Evolutionary conservation across 768 basidiomycete genomes (phyloP), one percentile per base, ranked within the genome.

Genomic region (Cytidiella melzeri): DNA sequence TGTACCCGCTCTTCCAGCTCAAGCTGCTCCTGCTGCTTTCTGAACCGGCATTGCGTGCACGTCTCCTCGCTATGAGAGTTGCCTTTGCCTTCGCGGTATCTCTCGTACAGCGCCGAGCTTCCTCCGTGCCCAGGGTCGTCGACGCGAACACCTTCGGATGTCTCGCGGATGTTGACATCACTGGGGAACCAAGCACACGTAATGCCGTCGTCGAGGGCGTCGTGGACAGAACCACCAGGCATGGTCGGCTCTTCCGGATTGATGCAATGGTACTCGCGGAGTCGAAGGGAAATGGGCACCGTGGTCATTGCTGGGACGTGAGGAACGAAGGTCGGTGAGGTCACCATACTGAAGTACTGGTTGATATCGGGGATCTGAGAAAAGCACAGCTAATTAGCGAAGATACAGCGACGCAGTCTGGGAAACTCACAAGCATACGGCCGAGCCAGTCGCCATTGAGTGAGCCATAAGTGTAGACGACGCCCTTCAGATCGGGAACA

Each of bases 391-490:
- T 15, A 34, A 69, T 37, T 28, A 37, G 25, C 37, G 36, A 47
- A 46, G 19, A 15, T 19, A 13, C 45, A 26, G 45, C 13, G 47
- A 48, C 36, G 41, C 69, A 59, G 77, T 81, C 19, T 49, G 7
- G 45, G 34, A 19, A 5, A 74, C 81, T 51, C 46, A 85, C 83
- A 47, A 80, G 66, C 63, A 83, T 72, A 18, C 78, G 69, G 3
- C 86, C 86, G 51, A 81, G 74, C 81, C 80, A 86, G 7, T 76
- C 66, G 2, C 84, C 84, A 21, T 62, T 64, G 55, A 84, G 66
- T 4, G 68, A 58, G 5, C 84, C 84, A 0, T 72, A 72, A 1
- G 69, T 70, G 60, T 80, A 83, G 5, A 68, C 65, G 9, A 51
- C 55, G 50, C 55, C 12, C 65, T 67, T 45, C 66, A 63, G 18